These are phyloP conservation scores for Cyberlindnera maclurae DNA, from an alignment of 805 yeast genomes.

Conservation along the genomic window DNA sequence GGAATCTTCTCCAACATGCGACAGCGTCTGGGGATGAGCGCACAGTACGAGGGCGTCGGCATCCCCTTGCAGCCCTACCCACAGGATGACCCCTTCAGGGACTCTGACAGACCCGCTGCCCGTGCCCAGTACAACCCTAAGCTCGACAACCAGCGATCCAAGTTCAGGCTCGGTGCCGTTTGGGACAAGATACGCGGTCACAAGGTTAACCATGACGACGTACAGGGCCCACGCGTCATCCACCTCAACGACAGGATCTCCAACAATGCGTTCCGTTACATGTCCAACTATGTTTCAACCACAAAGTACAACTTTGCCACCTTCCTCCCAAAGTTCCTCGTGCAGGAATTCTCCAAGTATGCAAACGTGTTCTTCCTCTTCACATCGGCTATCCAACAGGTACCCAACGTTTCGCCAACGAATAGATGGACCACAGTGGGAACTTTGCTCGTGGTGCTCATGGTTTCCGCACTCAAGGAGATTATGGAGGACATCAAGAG, in stretches of 20 bases:
- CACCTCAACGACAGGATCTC: constrained; percentile 54
- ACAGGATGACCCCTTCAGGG: constrained; percentile 20
- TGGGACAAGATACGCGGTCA: constrained; percentile 31
- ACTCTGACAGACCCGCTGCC: constrained; percentile 16
- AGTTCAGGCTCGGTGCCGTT: constrained; percentile 31
- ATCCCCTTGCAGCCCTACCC: constrained; percentile 22
- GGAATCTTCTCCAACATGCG: constrained; percentile 18
- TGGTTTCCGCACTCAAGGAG: constrained; percentile 91
- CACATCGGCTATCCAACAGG: constrained; percentile 93
- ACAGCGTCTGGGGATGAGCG: constrained; percentile 17
- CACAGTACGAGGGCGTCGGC: constrained; percentile 22
- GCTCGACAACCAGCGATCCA: constrained; percentile 26
- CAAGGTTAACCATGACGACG: constrained; percentile 3
- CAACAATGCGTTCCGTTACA: constrained; percentile 50
- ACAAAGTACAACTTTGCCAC: constrained; percentile 93
- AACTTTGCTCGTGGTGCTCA: constrained; percentile 74
- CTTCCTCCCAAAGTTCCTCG: constrained; percentile 86
- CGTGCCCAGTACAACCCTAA: constrained; percentile 12
- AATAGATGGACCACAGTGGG: constrained; percentile 94
- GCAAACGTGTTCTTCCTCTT: constrained; percentile 91
- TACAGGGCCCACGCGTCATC: constrained; percentile 55
- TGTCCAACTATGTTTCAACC: constrained; percentile 85
- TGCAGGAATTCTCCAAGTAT: constrained; percentile 95
- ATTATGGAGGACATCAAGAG: constrained; percentile 86
- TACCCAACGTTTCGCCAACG: constrained; percentile 94